phyloP scores from a whole-genome alignment of 441 rosid species.

The Hypseocharis bilobata region DNA sequence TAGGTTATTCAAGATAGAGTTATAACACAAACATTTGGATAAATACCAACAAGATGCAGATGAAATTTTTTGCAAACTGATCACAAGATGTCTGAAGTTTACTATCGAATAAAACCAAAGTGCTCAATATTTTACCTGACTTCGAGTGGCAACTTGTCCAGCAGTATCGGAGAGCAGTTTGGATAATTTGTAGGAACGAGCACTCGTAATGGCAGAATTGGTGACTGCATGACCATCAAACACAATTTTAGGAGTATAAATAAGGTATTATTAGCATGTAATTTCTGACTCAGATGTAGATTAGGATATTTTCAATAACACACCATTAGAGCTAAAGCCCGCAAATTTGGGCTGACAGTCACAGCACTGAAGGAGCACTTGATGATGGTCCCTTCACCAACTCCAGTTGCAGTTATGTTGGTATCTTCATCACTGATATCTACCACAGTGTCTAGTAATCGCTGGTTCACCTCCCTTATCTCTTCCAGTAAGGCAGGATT shows the following conservation, averaged over 20 bases:
- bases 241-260: background rate
- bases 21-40: no score
- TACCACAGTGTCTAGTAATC: slow-evolving; percentile 20
- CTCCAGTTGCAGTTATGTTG: slow-evolving; percentile 15
- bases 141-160: slow-evolving; percentile 18
- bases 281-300: background rate
- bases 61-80: background rate
- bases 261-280: background rate
- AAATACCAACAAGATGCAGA: no score
- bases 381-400: slow-evolving; percentile 23
- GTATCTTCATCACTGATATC: slow-evolving; percentile 18
- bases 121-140: slow-evolving; percentile 14
- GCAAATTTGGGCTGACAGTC: slow-evolving; percentile 20
- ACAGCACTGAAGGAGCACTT: slow-evolving; percentile 26
- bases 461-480: slow-evolving; percentile 21
- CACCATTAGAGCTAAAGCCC: slow-evolving; percentile 18
- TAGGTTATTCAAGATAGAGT: no score
- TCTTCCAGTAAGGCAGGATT: slow-evolving; percentile 18
- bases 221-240: slow-evolving; percentile 11
- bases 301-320: background rate
- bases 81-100: background rate
- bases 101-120: background rate
- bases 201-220: slow-evolving; percentile 15
- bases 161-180: slow-evolving; percentile 20
- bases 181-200: slow-evolving; percentile 21